A percentile compares a stretch with the other conserved stretches of the same genome.
These are phyloP conservation scores for Deuterostichococcus epilithicus DNA, from an alignment of 139 green algal species.

Conservation along the genomic window DNA sequence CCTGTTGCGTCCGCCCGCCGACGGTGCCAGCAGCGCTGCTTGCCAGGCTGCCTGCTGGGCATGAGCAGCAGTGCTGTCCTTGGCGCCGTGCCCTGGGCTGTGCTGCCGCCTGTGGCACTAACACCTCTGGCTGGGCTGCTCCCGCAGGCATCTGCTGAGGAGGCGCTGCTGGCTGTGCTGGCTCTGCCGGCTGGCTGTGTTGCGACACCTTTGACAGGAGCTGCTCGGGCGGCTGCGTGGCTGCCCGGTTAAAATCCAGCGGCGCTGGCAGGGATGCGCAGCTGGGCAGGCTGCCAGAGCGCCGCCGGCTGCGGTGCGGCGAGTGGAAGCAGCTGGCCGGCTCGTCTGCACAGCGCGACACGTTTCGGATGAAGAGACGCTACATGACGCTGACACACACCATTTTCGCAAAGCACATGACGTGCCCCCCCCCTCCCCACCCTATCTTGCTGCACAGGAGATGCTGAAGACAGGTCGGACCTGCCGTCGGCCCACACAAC, in stretches of 20 bases:
- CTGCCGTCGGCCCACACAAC: no score
- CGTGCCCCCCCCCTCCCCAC: no score
- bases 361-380: not conserved
- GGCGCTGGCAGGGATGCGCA: not conserved
- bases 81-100: no score
- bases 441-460: no score
- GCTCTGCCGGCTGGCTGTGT: not conserved
- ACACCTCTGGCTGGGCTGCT: not conserved
- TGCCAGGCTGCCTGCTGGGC: not conserved
- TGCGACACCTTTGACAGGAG: no score
- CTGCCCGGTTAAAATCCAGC: no score
- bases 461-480: no score
- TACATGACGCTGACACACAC: no score
- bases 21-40: not conserved
- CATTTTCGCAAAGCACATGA: no score
- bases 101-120: not conserved
- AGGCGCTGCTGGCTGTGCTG: not conserved
- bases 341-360: not conserved
- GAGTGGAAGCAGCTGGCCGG: not conserved
- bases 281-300: not conserved
- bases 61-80: not conserved
- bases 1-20: not conserved
- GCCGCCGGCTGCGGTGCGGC: not conserved
- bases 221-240: no score
- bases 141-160: slow-evolving; percentile 2